These are phyloP conservation scores for Chlorella sp. DNA, from an alignment of 139 green algal species.

Conservation along the genomic window DNA sequence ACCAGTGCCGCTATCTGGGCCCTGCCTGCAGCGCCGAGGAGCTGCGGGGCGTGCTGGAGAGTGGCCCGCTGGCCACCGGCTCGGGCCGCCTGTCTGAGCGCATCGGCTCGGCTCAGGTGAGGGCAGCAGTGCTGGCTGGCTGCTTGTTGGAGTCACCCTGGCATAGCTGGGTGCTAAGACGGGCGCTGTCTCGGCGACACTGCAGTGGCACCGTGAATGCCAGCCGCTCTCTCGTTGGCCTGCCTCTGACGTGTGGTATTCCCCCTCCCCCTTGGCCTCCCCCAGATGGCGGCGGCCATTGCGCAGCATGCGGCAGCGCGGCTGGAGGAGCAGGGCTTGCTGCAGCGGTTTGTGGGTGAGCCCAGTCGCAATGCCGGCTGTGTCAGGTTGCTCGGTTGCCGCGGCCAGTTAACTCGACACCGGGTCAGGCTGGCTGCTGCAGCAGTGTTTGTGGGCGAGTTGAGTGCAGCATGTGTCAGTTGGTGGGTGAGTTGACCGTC, in stretches of 20 bases:
- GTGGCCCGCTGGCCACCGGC: slow-evolving; percentile 43
- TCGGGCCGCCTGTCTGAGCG: slow-evolving; percentile 12
- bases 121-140: neutral
- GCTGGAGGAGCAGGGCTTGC: slow-evolving; percentile 45
- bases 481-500: too few species aligned
- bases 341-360: slow-evolving; percentile 32
- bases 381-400: too few species aligned
- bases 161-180: neutral
- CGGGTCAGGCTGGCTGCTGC: too few species aligned
- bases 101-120: neutral
- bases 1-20: too few species aligned
- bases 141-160: neutral
- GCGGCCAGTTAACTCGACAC: too few species aligned
- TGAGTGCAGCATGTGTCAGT: too few species aligned
- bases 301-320: slow-evolving; percentile 33
- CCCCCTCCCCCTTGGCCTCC: neutral
- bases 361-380: too few species aligned
- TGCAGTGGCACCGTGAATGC: neutral
- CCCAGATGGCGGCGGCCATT: slow-evolving; percentile 34
- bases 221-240: neutral
- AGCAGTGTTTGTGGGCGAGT: too few species aligned
- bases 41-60: slow-evolving; percentile 41
- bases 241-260: too few species aligned
- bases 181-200: too few species aligned
- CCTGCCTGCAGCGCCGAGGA: slow-evolving; percentile 14